These are phyloP conservation scores for Zarea fungicola DNA, from an alignment of 2,329 filamentous ascomycete genomes.

Conservation along the genomic window DNA sequence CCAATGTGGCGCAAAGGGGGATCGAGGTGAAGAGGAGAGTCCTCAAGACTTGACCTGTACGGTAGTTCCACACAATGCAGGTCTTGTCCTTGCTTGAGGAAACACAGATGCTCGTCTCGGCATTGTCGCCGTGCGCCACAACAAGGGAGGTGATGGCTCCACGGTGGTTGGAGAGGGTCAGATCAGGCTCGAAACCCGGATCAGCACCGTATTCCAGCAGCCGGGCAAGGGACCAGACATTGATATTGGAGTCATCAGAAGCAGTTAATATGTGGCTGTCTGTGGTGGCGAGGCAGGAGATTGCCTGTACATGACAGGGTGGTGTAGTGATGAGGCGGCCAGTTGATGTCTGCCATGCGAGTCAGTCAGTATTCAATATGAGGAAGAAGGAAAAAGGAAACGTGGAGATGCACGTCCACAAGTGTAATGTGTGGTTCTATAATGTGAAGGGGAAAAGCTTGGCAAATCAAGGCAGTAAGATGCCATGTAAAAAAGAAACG, in stretches of 20 bases:
- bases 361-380: slow-evolving; percentile 8
- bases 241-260: slow-evolving; percentile 81
- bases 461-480: too few relatives aligned
- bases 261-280: slow-evolving; percentile 71
- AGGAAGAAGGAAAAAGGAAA: slow-evolving; percentile 14
- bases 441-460: too few relatives aligned
- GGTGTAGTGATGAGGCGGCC: slow-evolving; percentile 72
- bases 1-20: slow-evolving; percentile 68
- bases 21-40: slow-evolving; percentile 75
- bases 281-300: slow-evolving; percentile 70
- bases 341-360: slow-evolving; percentile 54
- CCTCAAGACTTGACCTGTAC: slow-evolving; percentile 67
- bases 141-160: slow-evolving; percentile 63
- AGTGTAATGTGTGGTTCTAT: too few relatives aligned
- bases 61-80: slow-evolving; percentile 89
- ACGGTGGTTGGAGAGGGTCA: slow-evolving; percentile 73
- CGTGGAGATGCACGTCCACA: too few relatives aligned
- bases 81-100: slow-evolving; percentile 83
- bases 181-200: slow-evolving; percentile 61
- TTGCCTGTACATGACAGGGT: slow-evolving; percentile 71
- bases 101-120: slow-evolving; percentile 72
- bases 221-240: slow-evolving; percentile 80
- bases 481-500: slow-evolving; percentile 26
- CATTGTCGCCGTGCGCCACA: slow-evolving; percentile 60
- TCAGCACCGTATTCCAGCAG: slow-evolving; percentile 59